These are phyloP conservation scores for Collybia nuda DNA, from an alignment of 768 basidiomycete species.

Conservation along the genomic window DNA sequence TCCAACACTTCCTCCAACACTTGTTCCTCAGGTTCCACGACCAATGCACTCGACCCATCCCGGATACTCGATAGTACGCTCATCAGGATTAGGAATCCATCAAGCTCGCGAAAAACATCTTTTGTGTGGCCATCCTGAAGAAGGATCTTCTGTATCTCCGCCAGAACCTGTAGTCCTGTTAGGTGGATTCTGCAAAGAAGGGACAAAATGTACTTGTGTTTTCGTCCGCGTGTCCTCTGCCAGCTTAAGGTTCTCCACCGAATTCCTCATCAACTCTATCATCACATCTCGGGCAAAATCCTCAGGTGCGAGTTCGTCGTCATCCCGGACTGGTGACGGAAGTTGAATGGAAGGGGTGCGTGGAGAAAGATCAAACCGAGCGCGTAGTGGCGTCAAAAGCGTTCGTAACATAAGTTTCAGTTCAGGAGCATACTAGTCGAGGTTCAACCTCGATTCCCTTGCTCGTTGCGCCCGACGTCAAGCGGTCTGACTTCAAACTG, in stretches of 20 bases:
- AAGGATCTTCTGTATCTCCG: constrained; percentile 69
- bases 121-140: constrained; percentile 64
- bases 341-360: constrained; percentile 19
- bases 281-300: constrained; percentile 76
- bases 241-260: constrained; percentile 68
- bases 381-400: constrained; percentile 58
- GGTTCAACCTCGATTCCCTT: too few species aligned
- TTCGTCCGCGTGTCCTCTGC: constrained; percentile 44
- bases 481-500: too few species aligned
- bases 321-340: constrained; percentile 24
- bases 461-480: too few species aligned
- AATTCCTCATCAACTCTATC: constrained; percentile 66
- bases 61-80: constrained; percentile 66
- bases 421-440: too few species aligned
- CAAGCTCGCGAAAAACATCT: constrained; percentile 77
- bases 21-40: constrained; percentile 37
- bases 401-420: constrained; percentile 49
- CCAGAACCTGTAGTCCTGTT: constrained; percentile 46
- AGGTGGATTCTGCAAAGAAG: not conserved
- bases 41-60: constrained; percentile 26
- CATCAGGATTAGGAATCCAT: constrained; percentile 77
- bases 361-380: constrained; percentile 50
- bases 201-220: constrained; percentile 47
- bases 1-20: constrained; percentile 42
- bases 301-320: constrained; percentile 53